These are phyloP conservation scores for Russula ochroleuca DNA, from an alignment of 768 basidiomycete species.

Conservation along the genomic window DNA sequence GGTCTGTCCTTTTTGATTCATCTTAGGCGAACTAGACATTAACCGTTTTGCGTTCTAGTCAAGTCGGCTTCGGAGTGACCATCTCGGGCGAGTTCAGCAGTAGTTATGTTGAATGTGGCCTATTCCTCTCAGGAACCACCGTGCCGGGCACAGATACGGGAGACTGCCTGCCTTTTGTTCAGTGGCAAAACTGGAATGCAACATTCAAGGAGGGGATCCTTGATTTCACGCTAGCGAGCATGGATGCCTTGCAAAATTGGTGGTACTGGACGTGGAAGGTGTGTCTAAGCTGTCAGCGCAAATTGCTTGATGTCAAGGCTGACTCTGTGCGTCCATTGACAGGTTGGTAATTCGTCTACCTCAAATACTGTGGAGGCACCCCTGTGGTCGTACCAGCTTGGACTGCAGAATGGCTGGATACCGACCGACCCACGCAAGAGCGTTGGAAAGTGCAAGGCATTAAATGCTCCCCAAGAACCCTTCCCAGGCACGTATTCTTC, in stretches of 20 bases:
- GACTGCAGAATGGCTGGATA: conserved; percentile 72
- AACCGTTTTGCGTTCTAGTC: conserved; percentile 32
- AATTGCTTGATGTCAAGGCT: conserved; percentile 7
- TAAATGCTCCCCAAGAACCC: conserved; percentile 40
- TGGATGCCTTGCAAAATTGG: conserved; percentile 66
- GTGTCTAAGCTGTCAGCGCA: conserved; percentile 4
- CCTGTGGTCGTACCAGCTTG: conserved; percentile 68
- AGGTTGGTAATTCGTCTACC: conserved; percentile 55
- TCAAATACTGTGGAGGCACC: conserved; percentile 49
- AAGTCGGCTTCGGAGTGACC: conserved; percentile 60
- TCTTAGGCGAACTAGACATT: not conserved
- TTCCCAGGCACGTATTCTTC: conserved; percentile 49
- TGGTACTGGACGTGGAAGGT: conserved; percentile 84
- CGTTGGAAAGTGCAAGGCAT: conserved; percentile 57
- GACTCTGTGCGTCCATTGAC: conserved; percentile 9
- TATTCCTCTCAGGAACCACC: conserved; percentile 40
- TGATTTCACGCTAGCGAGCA: conserved; percentile 50
- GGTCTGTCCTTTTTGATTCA: conserved; percentile 36
- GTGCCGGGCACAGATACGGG: conserved; percentile 24
- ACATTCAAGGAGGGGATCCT: conserved; percentile 49
- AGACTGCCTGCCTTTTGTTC: conserved; percentile 43
- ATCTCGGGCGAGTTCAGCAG: conserved; percentile 74
- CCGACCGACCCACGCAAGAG: conserved; percentile 66
- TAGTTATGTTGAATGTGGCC: conserved; percentile 63
- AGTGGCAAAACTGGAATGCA: conserved; percentile 51